These are phyloP conservation scores for Phytophthora fragariaefolia DNA, from an alignment of 352 stramenopile species.

Conservation along the genomic window DNA sequence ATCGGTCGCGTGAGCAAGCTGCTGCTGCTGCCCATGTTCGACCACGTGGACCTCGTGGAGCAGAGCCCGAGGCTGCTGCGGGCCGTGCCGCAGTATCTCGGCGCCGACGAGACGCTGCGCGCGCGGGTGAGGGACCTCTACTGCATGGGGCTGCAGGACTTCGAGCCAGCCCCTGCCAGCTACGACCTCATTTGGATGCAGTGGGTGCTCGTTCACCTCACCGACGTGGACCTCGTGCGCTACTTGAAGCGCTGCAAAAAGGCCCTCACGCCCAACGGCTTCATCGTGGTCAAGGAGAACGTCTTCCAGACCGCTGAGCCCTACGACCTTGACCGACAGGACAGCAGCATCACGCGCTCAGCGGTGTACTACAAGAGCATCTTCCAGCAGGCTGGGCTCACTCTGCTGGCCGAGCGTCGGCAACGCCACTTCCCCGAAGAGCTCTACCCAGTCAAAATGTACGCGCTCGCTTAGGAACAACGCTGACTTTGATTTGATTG, in stretches of 20 bases:
- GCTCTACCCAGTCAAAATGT: slow-evolving; percentile 96
- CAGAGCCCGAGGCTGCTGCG: slow-evolving; percentile 92
- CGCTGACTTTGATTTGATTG: slow-evolving; percentile 3
- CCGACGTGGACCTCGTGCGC: slow-evolving; percentile 93
- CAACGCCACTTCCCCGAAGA: slow-evolving; percentile 95
- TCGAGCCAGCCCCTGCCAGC: slow-evolving; percentile 60
- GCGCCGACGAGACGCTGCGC: slow-evolving; percentile 36
- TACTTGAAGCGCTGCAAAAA: slow-evolving; percentile 92
- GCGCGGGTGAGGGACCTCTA: slow-evolving; percentile 77
- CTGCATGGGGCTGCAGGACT: slow-evolving; percentile 94
- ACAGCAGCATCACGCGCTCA: slow-evolving; percentile 94
- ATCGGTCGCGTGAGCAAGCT: slow-evolving; percentile 97
- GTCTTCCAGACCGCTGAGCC: slow-evolving; percentile 63
- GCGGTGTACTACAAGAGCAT: slow-evolving; percentile 92
- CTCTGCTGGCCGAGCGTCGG: slow-evolving; percentile 77
- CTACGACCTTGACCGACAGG: slow-evolving; percentile 94
- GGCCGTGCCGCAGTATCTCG: slow-evolving; percentile 91
- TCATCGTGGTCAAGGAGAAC: slow-evolving; percentile 93
- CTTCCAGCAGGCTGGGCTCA: slow-evolving; percentile 91
- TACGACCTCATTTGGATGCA: slow-evolving; percentile 98
- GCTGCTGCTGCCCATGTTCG: slow-evolving; percentile 90
- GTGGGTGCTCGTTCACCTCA: slow-evolving; percentile 96
- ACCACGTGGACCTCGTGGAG: slow-evolving; percentile 94
- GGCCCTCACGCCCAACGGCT: slow-evolving; percentile 60
- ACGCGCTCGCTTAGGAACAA: slow-evolving; percentile 77